Evolutionary conservation across 306 rosid genomes (phyloP).

Genomic region (Vigna radiata): DNA sequence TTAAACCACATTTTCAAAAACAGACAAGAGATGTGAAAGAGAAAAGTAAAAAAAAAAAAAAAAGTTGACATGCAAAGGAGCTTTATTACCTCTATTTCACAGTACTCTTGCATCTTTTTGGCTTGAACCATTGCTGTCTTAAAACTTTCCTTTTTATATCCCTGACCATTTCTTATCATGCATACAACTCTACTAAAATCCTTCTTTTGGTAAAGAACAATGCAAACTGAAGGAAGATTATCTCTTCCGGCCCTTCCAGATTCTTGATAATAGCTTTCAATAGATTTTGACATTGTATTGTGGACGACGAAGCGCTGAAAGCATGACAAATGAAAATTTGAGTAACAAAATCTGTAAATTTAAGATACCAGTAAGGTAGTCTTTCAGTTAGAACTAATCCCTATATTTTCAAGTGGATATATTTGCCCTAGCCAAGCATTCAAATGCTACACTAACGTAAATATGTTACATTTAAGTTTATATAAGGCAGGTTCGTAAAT

Average conservation of each 20-base stretch:
- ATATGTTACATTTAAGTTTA: conserved; percentile 30
- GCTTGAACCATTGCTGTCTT: conserved; percentile 90
- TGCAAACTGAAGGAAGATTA: conserved; percentile 78
- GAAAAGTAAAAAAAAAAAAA: conserved; percentile 4
- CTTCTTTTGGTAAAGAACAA: conserved; percentile 89
- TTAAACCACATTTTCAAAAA: conserved; percentile 19
- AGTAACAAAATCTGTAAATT: conserved; percentile 31
- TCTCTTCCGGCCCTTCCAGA: conserved; percentile 99
- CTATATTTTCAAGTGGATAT: conserved; percentile 21
- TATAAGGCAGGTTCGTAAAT: not conserved
- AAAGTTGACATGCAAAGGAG: conserved; percentile 26
- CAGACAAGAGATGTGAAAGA: conserved; percentile 1
- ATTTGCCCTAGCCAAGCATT: conserved; percentile 33
- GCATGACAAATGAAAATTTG: conserved; percentile 25
- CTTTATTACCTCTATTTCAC: conserved; percentile 80
- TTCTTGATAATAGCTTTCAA: conserved; percentile 98
- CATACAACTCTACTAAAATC: conserved; percentile 95
- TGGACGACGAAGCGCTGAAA: conserved; percentile 93
- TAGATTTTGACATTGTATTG: conserved; percentile 90
- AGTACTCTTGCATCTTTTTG: conserved; percentile 87
- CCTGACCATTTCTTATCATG: conserved; percentile 87
- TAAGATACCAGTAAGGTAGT: conserved; percentile 17
- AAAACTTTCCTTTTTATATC: conserved; percentile 66
- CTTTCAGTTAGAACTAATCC: conserved; percentile 25
- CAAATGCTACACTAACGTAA: conserved; percentile 24